A percentile compares a stretch with the other conserved stretches of the same genome.
These are phyloP conservation scores for Botrytis aclada DNA, from an alignment of 2,329 filamentous ascomycete species.

Conservation along the genomic window DNA sequence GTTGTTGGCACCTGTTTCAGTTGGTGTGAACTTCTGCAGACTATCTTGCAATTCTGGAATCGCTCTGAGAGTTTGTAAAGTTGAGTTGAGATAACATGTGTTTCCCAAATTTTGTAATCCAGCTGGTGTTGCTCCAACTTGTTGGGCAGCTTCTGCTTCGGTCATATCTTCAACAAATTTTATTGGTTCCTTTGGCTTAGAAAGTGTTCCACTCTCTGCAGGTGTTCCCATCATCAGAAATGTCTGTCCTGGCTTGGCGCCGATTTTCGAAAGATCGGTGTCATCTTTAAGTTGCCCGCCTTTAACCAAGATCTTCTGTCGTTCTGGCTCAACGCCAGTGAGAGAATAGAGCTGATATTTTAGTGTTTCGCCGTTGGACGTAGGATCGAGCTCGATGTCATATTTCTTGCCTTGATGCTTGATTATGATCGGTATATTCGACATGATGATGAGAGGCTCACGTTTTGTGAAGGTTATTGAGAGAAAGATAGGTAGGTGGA, in stretches of 20 bases:
- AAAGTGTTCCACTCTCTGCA: constrained; percentile 55
- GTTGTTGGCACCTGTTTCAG: constrained; percentile 30
- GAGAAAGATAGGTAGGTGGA: neutral
- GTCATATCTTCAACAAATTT: constrained; percentile 98
- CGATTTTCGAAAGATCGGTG: constrained; percentile 76
- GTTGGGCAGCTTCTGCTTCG: constrained; percentile 81
- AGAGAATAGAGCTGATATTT: constrained; percentile 95
- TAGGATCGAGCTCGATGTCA: constrained; percentile 85
- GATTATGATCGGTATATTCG: constrained; percentile 66
- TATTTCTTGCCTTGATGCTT: constrained; percentile 96
- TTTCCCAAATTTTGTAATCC: constrained; percentile 92
- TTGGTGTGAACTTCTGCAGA: constrained; percentile 60
- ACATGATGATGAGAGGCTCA: constrained; percentile 34
- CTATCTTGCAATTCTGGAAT: constrained; percentile 89
- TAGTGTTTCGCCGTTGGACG: constrained; percentile 84
- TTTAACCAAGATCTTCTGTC: constrained; percentile 94
- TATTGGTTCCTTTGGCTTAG: constrained; percentile 74
- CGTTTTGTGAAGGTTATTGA: neutral
- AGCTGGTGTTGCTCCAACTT: constrained; percentile 80
- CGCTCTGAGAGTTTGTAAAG: constrained; percentile 81
- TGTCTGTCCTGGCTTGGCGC: constrained; percentile 78
- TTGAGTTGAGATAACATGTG: constrained; percentile 98
- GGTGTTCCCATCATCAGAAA: constrained; percentile 98
- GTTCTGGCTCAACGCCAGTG: constrained; percentile 91
- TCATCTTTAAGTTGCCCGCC: constrained; percentile 95